Percentiles rank a stretch among this genome's conserved stretches.
Conservation (phyloP, 345 rosid species). For the Turnera subulata region DNA sequence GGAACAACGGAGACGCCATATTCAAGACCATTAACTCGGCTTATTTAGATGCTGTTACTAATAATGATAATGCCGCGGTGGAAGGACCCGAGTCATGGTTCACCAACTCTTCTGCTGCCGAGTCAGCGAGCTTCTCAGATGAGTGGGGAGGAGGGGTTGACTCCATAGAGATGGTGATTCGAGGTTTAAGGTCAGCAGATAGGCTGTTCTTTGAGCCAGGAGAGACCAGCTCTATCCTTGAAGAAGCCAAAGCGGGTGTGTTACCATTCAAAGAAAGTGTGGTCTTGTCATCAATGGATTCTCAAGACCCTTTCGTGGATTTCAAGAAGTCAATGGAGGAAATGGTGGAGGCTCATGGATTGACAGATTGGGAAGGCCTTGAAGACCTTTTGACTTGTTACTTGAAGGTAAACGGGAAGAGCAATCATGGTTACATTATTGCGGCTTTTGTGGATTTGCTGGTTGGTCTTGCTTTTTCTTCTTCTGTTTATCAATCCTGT, state of each 20-base stretch:
- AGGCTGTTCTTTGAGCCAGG: constrained; percentile 32
- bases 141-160: constrained; percentile 21
- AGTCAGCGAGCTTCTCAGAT: constrained; percentile 40
- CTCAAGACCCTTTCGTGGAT: constrained; percentile 25
- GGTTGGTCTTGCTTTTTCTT: constrained; percentile 4
- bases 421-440: constrained; percentile 32
- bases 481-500: background rate
- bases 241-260: constrained; percentile 14
- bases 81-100: constrained; percentile 15
- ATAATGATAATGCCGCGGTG: background rate
- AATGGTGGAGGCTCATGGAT: constrained; percentile 31
- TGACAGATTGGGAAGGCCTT: constrained; percentile 24
- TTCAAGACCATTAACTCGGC: constrained; percentile 42
- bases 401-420: constrained; percentile 26
- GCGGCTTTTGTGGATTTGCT: constrained; percentile 31
- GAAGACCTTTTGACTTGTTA: constrained; percentile 31
- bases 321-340: constrained; percentile 38
- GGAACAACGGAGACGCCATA: constrained; percentile 15
- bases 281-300: constrained; percentile 23
- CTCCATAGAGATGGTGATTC: constrained; percentile 22
- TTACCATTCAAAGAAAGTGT: constrained; percentile 17
- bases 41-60: constrained; percentile 22
- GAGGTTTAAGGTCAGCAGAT: constrained; percentile 30
- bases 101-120: constrained; percentile 31
- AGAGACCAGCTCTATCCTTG: constrained; percentile 21